A percentile compares a stretch with the other conserved stretches of the same genome.
phyloP scores from a whole-genome alignment of 257 asterid genomes.

The Solanum chilense region DNA sequence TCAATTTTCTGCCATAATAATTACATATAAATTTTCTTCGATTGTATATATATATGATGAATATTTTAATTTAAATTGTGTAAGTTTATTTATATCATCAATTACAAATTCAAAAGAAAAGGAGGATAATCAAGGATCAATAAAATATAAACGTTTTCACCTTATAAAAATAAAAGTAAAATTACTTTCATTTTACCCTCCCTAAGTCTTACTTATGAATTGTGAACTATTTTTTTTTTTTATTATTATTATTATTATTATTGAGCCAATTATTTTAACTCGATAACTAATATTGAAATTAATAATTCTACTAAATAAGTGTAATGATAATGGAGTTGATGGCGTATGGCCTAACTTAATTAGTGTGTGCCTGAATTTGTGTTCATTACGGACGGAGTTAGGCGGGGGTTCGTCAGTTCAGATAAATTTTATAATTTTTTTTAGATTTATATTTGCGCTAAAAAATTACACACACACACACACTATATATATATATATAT shows the following conservation, averaged over 20 bases:
- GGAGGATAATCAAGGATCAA: neutral
- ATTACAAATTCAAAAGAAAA: neutral
- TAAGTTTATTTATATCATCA: too few species aligned
- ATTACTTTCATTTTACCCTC: too few species aligned
- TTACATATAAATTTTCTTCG: too few species aligned
- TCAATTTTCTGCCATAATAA: too few species aligned
- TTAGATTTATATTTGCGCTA: too few species aligned
- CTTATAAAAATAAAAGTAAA: too few species aligned
- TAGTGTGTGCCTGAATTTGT: neutral
- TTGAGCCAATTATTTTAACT: neutral
- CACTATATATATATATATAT: too few species aligned
- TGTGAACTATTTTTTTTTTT: too few species aligned
- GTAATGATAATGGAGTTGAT: neutral
- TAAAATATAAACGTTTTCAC: too few species aligned
- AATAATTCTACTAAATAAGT: neutral
- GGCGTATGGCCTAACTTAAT: neutral
- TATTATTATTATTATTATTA: too few species aligned
- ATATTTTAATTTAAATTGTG: neutral
- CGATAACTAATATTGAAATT: neutral
- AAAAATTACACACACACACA: too few species aligned
- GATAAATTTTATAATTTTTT: rapidly evolving
- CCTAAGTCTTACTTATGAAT: neutral
- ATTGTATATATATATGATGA: too few species aligned
- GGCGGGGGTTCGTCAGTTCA: neutral
- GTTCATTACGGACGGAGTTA: neutral